Base-by-base conservation (phyloP, 257 asterid genomes). In the Osmanthus fragrans region DNA sequence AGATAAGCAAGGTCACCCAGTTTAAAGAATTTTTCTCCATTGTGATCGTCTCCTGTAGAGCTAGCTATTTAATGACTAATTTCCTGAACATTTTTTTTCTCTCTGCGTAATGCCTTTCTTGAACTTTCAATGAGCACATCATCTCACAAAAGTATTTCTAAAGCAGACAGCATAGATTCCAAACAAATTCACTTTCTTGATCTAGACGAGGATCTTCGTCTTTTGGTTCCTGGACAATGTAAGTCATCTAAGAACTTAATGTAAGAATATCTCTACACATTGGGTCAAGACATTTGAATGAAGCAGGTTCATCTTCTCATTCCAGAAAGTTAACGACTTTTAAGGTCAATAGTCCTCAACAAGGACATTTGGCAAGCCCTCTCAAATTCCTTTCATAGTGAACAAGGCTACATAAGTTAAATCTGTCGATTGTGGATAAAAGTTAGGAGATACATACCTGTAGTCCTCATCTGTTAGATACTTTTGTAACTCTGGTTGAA, bases 381-480 rank as follows among this genome's bases (percentile, higher is more conserved):
- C 27, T n/a, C 13, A 58, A 58, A n/a, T 21, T 21, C 51, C 74
- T 70, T 16, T 9, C 15, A 36, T 4, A 21, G 33, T 66, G 36
- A 73, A 71, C 54, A 51, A 72, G 32, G 25, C 72, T 49, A 25
- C 19, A 45, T 64, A 45, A 60, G 25, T 33, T 39, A 9, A 70
- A 65, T 11, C 40, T 36, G 45, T 60, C 4, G 21, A 65, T 27
- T 56, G 29, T 69, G 42, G 71, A 79, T 36, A 45, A 37, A 3
- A 56, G 58, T 73, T 12, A 33, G 73, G 40, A 70, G 56, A 7
- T 33, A 54, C 67, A 34, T 86, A 96, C 99, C 98, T 84, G 90
- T 82, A 91, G 80, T 93, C 99, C 82, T 96, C 99, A 75, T 93
- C 97, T 23, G 91, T 83, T 30, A 92, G 88, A 87, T 83, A 91